Percentiles rank a stretch among this genome's conserved stretches.
Evolutionary conservation across 768 basidiomycete species (phyloP).

Genomic region (Boletus insuetus): DNA sequence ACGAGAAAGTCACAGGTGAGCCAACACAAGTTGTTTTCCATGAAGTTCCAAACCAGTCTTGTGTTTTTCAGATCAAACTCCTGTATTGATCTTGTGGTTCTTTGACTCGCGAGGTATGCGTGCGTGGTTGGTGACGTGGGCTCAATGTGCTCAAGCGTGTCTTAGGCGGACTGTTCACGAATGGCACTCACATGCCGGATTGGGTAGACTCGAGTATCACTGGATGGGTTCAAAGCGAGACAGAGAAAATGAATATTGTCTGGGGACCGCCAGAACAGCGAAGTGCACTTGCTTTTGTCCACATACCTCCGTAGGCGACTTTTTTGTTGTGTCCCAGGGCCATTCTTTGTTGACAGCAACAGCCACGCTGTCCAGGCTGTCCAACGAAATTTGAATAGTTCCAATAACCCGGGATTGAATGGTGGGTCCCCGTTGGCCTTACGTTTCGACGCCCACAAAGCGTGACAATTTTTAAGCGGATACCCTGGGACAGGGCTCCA

Average conservation of each 20-base stretch:
- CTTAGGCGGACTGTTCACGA: slow-evolving; percentile 48
- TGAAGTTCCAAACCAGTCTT: neutral
- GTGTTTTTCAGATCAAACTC: slow-evolving; percentile 34
- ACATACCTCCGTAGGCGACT: slow-evolving; percentile 64
- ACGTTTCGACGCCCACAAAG: neutral
- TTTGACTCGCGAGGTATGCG: slow-evolving; percentile 68
- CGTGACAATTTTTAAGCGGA: slow-evolving; percentile 42
- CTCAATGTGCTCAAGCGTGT: slow-evolving; percentile 3
- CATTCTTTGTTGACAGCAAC: neutral
- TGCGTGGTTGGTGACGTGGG: neutral
- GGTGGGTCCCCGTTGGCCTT: slow-evolving; percentile 25
- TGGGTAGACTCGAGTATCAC: slow-evolving; percentile 69
- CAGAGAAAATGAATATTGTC: slow-evolving; percentile 46
- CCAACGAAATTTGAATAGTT: slow-evolving; percentile 36
- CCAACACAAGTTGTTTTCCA: neutral
- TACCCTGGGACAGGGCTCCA: slow-evolving; percentile 51
- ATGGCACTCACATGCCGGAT: slow-evolving; percentile 50
- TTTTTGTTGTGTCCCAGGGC: neutral
- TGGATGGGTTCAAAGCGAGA: slow-evolving; percentile 57
- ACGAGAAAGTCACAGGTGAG: slow-evolving; percentile 34
- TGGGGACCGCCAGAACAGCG: slow-evolving; percentile 57
- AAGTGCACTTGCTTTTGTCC: slow-evolving; percentile 67
- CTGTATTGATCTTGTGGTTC: slow-evolving; percentile 64
- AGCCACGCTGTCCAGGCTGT: slow-evolving; percentile 33
- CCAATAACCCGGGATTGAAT: slow-evolving; percentile 41